Evolutionary conservation across 78 protist species (phyloP).

Genomic region (Dictyostelium citrinum): DNA sequence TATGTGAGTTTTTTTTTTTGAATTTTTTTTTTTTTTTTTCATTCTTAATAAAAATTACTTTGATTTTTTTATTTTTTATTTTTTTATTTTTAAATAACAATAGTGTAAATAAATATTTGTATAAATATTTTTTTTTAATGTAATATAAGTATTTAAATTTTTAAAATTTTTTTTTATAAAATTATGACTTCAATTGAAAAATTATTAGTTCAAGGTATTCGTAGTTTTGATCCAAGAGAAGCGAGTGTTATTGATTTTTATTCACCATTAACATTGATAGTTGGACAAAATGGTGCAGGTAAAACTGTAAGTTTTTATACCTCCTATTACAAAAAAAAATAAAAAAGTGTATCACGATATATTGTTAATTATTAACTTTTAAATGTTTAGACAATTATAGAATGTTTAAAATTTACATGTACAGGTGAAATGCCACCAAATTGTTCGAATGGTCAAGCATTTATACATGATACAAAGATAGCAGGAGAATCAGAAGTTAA

Average conservation of each 20-base stretch:
- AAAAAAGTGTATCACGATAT: too few relatives aligned
- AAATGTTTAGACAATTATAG: conserved; percentile 99
- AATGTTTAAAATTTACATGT: conserved; percentile 89
- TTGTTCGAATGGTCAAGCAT: conserved; percentile 84
- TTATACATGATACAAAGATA: conserved; percentile 94
- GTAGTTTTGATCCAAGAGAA: conserved; percentile 84
- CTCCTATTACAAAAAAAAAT: too few relatives aligned
- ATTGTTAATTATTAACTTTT: too few relatives aligned
- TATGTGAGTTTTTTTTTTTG: background rate
- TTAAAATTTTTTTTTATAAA: background rate
- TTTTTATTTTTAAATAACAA: background rate
- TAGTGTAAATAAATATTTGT: background rate
- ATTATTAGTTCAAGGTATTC: conserved; percentile 88
- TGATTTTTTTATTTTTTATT: background rate
- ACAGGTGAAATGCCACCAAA: conserved; percentile 98
- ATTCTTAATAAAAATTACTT: background rate
- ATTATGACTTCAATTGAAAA: conserved; percentile 88
- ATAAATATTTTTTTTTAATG: background rate
- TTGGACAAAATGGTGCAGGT: conserved; percentile 98
- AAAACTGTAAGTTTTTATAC: conserved; percentile 92
- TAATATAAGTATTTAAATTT: background rate
- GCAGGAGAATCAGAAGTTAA: conserved; percentile 86
- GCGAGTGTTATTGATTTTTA: conserved; percentile 80
- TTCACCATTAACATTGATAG: conserved; percentile 95
- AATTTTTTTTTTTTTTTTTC: background rate